A percentile compares a stretch with the other conserved stretches of the same genome.
Conservation (phyloP, 2,329 filamentous ascomycete species). For the Epichloe gansuensis region DNA sequence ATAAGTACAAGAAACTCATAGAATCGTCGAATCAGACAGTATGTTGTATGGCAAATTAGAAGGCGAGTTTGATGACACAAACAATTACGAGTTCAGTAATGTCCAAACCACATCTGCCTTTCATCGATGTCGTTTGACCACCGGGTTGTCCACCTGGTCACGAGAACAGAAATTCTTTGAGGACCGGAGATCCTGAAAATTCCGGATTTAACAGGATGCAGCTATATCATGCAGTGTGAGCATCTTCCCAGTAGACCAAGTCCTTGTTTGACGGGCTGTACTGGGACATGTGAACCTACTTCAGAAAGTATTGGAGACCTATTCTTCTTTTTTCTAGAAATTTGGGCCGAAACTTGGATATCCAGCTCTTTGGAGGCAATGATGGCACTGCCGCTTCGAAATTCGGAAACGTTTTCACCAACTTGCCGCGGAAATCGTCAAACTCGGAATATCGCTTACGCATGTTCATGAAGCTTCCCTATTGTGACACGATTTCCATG, state of each 20-base stretch:
- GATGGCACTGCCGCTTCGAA: conserved; percentile 78
- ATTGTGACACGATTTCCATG: background rate
- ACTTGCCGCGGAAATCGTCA: conserved; percentile 60
- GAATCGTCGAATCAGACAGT: background rate
- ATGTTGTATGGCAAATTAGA: background rate
- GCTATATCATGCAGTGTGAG: conserved; percentile 9
- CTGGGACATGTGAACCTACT: conserved; percentile 42
- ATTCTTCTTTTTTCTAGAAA: conserved; percentile 77
- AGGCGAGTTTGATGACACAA: background rate
- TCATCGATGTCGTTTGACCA: background rate
- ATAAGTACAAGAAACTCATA: background rate
- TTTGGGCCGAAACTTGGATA: conserved; percentile 70
- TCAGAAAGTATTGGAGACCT: conserved; percentile 84
- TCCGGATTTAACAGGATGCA: conserved; percentile 12
- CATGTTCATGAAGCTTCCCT: conserved; percentile 50
- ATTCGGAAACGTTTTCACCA: conserved; percentile 70
- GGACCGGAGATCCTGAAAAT: conserved; percentile 13
- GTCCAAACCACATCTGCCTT: background rate
- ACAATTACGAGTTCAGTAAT: background rate
- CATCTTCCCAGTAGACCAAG: background rate
- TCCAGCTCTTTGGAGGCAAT: conserved; percentile 79
- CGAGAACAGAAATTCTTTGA: conserved; percentile 13
- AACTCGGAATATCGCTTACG: conserved; percentile 85
- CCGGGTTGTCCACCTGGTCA: conserved; percentile 2
- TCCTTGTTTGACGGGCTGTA: background rate